Evolutionary conservation across 208 protist genomes (phyloP).

Genomic region (Leishmania tropica): DNA sequence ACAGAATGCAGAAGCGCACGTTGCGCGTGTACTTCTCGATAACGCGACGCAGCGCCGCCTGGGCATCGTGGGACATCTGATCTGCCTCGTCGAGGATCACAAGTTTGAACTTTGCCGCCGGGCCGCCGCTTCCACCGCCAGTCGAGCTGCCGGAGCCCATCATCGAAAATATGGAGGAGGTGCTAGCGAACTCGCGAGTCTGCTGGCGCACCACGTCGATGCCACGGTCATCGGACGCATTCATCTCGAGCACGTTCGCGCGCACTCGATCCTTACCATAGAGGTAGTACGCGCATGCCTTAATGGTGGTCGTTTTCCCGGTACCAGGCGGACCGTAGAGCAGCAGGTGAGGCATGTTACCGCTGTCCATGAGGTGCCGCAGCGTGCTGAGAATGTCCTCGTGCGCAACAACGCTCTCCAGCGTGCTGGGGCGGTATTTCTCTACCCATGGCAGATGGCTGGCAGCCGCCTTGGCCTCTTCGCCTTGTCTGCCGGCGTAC

Average conservation of each 20-base stretch:
- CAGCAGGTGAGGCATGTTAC: constrained; percentile 97
- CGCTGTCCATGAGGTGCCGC: constrained; percentile 90
- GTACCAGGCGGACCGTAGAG: constrained; percentile 98
- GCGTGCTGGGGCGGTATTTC: constrained; percentile 93
- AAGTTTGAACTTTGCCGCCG: constrained; percentile 92
- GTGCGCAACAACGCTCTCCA: constrained; percentile 94
- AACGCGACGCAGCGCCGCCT: constrained; percentile 97
- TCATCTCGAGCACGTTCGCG: constrained; percentile 95
- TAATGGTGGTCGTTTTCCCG: constrained; percentile 91
- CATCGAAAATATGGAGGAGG: constrained; percentile 93
- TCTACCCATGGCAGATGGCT: constrained; percentile 92
- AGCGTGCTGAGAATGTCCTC: constrained; percentile 93
- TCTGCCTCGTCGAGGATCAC: constrained; percentile 99
- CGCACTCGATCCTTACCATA: constrained; percentile 93
- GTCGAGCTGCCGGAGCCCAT: constrained; percentile 9
- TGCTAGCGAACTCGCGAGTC: constrained; percentile 98
- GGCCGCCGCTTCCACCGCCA: not conserved
- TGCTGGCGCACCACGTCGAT: constrained; percentile 98
- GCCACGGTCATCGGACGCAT: constrained; percentile 99
- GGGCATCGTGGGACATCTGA: constrained; percentile 98
- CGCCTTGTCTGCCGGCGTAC: constrained; percentile 19
- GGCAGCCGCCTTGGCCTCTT: constrained; percentile 19
- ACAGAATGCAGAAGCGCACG: constrained; percentile 98
- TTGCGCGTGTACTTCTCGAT: constrained; percentile 99
- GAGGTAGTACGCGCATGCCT: constrained; percentile 90